Percentiles rank a stretch among this genome's conserved stretches.
phyloP scores from a whole-genome alignment of 768 basidiomycete genomes.

The Mycena polygramma region DNA sequence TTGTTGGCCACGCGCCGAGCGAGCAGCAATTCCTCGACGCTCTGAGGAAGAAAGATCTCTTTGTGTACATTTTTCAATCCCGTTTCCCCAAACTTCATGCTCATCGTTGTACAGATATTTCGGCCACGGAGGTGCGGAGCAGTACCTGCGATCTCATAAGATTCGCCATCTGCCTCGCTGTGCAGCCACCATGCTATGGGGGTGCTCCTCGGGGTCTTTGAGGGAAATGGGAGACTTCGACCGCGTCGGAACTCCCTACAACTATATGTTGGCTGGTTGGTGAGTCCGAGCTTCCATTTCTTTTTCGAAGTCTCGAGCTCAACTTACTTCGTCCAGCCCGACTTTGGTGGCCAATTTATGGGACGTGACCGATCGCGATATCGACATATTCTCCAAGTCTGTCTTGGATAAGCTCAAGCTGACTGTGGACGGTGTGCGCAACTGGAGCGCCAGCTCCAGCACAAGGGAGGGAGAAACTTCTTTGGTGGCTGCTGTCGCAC shows the following conservation, averaged over 20 bases:
- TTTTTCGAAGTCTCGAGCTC: conserved; percentile 9
- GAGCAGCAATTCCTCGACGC: conserved; percentile 88
- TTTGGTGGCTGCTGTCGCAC: conserved; percentile 83
- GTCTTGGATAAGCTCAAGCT: conserved; percentile 84
- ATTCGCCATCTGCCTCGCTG: conserved; percentile 87
- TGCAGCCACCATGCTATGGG: conserved; percentile 97
- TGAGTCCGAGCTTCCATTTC: conserved; percentile 57
- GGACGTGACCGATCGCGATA: conserved; percentile 98
- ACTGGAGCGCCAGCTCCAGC: conserved; percentile 28
- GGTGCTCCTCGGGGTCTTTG: conserved; percentile 93
- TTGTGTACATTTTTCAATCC: conserved; percentile 77
- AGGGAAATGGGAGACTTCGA: conserved; percentile 96
- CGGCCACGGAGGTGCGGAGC: conserved; percentile 96
- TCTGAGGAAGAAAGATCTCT: conserved; percentile 80
- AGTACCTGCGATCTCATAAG: conserved; percentile 91
- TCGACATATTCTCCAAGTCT: conserved; percentile 90
- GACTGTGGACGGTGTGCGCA: conserved; percentile 46
- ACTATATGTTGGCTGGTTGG: conserved; percentile 99
- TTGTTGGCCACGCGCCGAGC: conserved; percentile 79
- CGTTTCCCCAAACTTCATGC: conserved; percentile 9
- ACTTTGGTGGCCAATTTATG: conserved; percentile 95
- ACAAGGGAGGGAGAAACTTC: conserved; percentile 49
- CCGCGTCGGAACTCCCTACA: conserved; percentile 89
- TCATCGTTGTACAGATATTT: conserved; percentile 77
- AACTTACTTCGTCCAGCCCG: conserved; percentile 65